Evolutionary conservation across 371 early-diverging fungal species (phyloP).

Genomic region (Dichotomocladium elegans): DNA sequence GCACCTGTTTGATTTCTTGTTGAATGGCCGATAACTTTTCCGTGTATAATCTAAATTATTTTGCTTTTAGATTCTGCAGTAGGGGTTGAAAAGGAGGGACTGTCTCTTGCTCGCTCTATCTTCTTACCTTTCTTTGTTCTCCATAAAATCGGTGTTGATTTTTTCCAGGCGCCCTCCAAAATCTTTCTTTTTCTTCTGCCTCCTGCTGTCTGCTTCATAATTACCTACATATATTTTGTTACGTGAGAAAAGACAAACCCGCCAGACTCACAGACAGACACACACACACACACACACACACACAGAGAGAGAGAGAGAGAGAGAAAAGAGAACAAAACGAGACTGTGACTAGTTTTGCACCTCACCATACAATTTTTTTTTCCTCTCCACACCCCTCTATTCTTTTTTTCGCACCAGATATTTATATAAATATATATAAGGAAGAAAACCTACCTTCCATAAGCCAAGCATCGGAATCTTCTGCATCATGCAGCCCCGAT

Average conservation of each 20-base stretch:
- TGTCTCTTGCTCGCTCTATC: no score
- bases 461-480: constrained; percentile 17
- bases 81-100: no score
- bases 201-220: constrained; percentile 25
- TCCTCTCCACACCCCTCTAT: no score
- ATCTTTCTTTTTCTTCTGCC: constrained; percentile 34
- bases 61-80: no score
- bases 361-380: no score
- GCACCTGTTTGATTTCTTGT: constrained; percentile 24
- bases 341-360: neutral
- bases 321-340: neutral
- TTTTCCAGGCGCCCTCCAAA: constrained; percentile 28
- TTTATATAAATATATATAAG: neutral
- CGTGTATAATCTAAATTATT: constrained; percentile 29
- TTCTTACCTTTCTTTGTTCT: constrained; percentile 38
- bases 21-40: constrained; percentile 25
- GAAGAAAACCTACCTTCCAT: constrained; percentile 9
- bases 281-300: no score
- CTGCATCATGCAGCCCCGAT: constrained; percentile 13
- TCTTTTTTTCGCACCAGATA: neutral
- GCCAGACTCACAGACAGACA: no score
- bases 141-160: constrained; percentile 35
- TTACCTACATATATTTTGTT: no score
- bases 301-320: no score
- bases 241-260: no score